Percentiles rank a stretch among this genome's conserved stretches.
Conservation (phyloP, 73 alveolate genomes). For the Paramecium biaurelia region DNA sequence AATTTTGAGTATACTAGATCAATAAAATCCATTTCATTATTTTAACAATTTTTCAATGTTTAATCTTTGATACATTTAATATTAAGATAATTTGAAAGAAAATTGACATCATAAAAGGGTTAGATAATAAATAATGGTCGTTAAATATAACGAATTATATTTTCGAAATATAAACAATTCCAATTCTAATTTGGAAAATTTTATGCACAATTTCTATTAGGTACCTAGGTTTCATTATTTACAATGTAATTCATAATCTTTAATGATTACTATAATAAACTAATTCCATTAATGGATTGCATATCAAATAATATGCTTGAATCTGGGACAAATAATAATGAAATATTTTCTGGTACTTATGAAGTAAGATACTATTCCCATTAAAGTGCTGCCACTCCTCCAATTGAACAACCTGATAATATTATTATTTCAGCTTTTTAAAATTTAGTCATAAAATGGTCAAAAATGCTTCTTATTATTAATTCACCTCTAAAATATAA, state of each 20-base stretch:
- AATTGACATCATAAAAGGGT: not conserved
- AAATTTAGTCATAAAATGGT: not conserved
- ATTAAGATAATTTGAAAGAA: not conserved
- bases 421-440: not conserved
- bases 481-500: constrained; percentile 25
- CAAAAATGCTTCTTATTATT: not conserved
- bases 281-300: not conserved
- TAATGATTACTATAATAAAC: not conserved
- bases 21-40: not conserved
- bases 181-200: not conserved
- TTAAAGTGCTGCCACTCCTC: not conserved
- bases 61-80: not conserved
- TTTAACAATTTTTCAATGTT: not conserved
- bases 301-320: constrained; percentile 20
- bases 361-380: not conserved
- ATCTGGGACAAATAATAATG: not conserved
- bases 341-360: not conserved
- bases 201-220: not conserved
- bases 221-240: not conserved
- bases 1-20: not conserved
- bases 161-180: not conserved
- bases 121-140: not conserved
- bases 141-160: not conserved
- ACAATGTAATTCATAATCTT: not conserved
- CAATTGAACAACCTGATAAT: constrained; percentile 39